Conservation (phyloP, 139 green algal genomes). For the Pycnococcus provasolii region DNA sequence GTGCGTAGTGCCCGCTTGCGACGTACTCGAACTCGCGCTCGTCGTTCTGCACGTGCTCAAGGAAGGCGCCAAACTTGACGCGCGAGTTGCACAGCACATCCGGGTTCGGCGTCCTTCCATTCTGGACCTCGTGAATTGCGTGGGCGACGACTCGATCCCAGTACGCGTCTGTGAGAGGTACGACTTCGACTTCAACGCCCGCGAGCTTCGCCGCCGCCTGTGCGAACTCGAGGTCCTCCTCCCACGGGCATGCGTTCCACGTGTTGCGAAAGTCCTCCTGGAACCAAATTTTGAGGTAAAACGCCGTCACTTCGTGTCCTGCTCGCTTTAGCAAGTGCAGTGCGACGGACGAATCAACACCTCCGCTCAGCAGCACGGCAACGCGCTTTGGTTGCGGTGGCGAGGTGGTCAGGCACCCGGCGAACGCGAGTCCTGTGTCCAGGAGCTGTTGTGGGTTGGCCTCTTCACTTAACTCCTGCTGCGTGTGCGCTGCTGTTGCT, state of each 20-base stretch:
- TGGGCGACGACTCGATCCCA: constrained; percentile 34
- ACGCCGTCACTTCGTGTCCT: constrained; percentile 68
- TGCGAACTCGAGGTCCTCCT: constrained; percentile 87
- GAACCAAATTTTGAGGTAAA: constrained; percentile 88
- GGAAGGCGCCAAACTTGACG: constrained; percentile 87
- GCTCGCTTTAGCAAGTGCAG: constrained; percentile 64
- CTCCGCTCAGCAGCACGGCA: constrained; percentile 58
- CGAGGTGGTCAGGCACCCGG: no score
- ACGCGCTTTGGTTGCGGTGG: not conserved
- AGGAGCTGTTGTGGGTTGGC: no score
- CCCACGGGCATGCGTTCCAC: constrained; percentile 86
- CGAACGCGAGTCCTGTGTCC: no score
- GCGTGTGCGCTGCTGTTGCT: no score
- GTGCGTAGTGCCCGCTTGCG: constrained; percentile 33
- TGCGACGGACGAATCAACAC: constrained; percentile 90
- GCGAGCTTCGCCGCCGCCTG: constrained; percentile 45
- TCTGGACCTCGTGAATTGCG: constrained; percentile 67
- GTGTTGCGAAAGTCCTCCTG: constrained; percentile 89
- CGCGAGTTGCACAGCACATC: constrained; percentile 94
- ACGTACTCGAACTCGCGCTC: constrained; percentile 28
- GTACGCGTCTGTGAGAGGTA: constrained; percentile 46
- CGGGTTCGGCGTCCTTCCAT: constrained; percentile 88
- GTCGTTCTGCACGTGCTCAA: constrained; percentile 57
- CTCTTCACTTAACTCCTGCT: no score
- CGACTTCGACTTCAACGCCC: constrained; percentile 62